Conservation (phyloP, 495 filamentous ascomycete species). For the Tuber microsphaerosporum region DNA sequence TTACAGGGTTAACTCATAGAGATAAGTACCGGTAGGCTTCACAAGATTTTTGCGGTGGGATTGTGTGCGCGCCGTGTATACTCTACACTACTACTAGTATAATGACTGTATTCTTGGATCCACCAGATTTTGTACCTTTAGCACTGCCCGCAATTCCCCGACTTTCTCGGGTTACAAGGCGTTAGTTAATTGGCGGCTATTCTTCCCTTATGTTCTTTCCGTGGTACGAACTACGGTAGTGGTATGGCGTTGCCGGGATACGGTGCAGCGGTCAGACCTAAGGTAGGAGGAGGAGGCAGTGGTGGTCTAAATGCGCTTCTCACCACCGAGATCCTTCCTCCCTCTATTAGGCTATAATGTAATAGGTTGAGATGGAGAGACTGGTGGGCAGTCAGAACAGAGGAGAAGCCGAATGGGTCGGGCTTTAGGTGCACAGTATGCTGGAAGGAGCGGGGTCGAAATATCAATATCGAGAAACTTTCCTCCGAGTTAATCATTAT, state of each 20-base stretch:
- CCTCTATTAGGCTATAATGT: neutral
- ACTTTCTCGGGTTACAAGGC: neutral
- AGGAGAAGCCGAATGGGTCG: neutral
- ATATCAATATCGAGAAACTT: neutral
- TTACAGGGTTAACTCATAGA: too few species aligned
- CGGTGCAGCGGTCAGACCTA: neutral
- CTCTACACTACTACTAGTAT: neutral
- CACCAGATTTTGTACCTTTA: neutral
- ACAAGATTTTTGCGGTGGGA: neutral
- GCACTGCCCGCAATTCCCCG: neutral
- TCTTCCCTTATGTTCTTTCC: neutral
- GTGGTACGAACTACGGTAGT: neutral
- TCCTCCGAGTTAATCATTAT: neutral
- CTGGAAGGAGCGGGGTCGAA: neutral
- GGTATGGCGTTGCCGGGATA: neutral
- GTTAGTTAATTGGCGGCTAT: neutral
- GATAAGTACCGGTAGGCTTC: too few species aligned
- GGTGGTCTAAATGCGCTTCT: neutral
- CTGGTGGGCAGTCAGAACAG: neutral
- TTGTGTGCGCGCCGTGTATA: neutral
- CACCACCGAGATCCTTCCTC: neutral
- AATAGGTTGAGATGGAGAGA: neutral
- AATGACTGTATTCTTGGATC: neutral
- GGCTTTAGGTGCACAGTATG: neutral
- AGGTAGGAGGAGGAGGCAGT: neutral